Conservation (phyloP, 2,329 filamentous ascomycete species). For the Cytospora paraplurivora region DNA sequence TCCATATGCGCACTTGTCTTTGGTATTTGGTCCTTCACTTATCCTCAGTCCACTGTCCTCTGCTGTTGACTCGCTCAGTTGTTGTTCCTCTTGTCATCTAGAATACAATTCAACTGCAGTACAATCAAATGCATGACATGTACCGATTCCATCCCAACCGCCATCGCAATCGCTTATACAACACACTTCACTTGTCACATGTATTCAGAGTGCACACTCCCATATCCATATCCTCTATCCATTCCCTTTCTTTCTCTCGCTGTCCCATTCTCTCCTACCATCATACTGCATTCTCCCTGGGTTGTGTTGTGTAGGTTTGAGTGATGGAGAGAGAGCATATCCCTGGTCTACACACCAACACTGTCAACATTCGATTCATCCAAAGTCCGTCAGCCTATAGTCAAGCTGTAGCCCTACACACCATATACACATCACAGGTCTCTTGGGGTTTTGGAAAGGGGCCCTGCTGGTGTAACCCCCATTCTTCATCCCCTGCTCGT, state of each 20-base stretch:
- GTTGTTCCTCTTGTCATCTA: conserved; percentile 3
- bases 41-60: conserved; percentile 9
- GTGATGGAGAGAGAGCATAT: not conserved
- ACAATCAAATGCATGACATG: not conserved
- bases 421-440: not conserved
- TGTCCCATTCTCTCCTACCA: not conserved
- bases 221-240: not conserved
- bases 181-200: not conserved
- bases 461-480: conserved; percentile 11
- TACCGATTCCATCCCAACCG: not conserved
- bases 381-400: conserved; percentile 15
- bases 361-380: conserved; percentile 19
- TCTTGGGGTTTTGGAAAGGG: conserved; percentile 1
- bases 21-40: conserved; percentile 7
- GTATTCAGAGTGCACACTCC: not conserved
- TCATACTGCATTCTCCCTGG: not conserved
- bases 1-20: too few species aligned
- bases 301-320: not conserved
- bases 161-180: too few species aligned
- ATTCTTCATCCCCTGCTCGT: conserved; percentile 16
- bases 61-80: not conserved
- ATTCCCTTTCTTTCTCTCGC: not conserved
- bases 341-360: not conserved
- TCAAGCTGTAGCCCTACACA: conserved; percentile 10
- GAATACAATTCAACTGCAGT: not conserved